Base-by-base conservation (phyloP, 2,329 filamentous ascomycete species). In the Purpureocillium lavendulum region DNA sequence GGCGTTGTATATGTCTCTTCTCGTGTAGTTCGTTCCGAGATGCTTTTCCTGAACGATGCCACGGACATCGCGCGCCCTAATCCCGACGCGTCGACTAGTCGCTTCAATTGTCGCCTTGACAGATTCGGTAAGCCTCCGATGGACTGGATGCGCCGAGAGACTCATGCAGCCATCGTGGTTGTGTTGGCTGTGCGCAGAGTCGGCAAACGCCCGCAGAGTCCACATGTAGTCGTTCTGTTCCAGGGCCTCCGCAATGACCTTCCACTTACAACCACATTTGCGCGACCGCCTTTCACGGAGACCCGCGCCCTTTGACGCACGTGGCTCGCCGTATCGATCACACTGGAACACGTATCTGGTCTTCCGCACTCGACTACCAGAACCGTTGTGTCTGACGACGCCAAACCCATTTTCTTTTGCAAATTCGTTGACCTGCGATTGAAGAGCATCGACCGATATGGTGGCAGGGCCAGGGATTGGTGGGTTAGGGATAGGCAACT, bases 231-330 rank as follows among this genome's bases (percentile, higher is more conserved):
- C 39, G 32, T 40, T 40, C n/a, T 10, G 16, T 26, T 45, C 35
- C 33, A 42, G 21, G 7, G 44, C 38, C 28, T 48, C 44, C 11
- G 41, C 44, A 44, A 48, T 42, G n/a, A 47, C 33, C 34, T 33
- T 43, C 40, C 44, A 48, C 35, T 41, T 33, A 33, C 41, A 48
- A 10, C 43, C 44, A 40, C 36, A 47, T 33, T 47, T 45, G 35
- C 39, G 39, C 26, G 43, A 42, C 35, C 37, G 39, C 30, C 33
- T 30, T 39, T 39, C 21, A 7, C 40, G 40, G 30, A 43, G 37
- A 10, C 21, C 21, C 21, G 21, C 21, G 21, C 21, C 21, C 21
- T 26, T 26, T 26, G 21, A 26, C 21, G 21, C 21, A 26, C 21
- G 21, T 26, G 21, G 21, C 21, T 26, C 21, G 21, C 21, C 21